These are phyloP conservation scores for Nakataea oryzae DNA, from an alignment of 2,329 filamentous ascomycete species.

Conservation along the genomic window DNA sequence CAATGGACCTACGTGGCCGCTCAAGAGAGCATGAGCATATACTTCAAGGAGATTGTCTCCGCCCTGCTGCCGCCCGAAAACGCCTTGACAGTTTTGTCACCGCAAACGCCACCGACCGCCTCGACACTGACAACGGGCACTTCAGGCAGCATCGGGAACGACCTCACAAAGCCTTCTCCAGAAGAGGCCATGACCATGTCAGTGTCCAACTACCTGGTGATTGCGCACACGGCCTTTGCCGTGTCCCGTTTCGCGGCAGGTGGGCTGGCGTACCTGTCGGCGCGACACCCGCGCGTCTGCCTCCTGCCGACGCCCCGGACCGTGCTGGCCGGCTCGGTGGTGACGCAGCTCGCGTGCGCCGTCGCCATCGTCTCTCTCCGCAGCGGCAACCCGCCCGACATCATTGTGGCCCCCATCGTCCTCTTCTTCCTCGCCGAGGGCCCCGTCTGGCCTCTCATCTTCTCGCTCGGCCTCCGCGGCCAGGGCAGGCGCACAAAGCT, in stretches of 20 bases:
- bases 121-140: constrained; percentile 21
- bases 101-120: constrained; percentile 12
- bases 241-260: constrained; percentile 61
- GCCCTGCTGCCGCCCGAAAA: constrained; percentile 22
- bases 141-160: constrained; percentile 18
- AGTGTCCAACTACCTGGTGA: constrained; percentile 55
- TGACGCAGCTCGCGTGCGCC: constrained; percentile 45
- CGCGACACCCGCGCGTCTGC: constrained; percentile 27
- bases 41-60: constrained; percentile 41
- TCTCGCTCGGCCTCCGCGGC: constrained; percentile 68
- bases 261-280: constrained; percentile 48
- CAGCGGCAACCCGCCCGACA: constrained; percentile 29
- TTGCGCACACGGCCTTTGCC: constrained; percentile 65
- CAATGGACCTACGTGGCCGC: constrained; percentile 74
- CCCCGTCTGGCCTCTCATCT: constrained; percentile 74
- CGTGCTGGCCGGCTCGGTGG: constrained; percentile 45
- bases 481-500: constrained; percentile 73
- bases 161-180: constrained; percentile 19
- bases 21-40: constrained; percentile 56
- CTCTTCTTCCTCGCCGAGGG: constrained; percentile 74
- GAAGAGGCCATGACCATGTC: constrained; percentile 34
- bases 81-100: background rate
- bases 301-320: constrained; percentile 56
- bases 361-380: constrained; percentile 35
- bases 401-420: constrained; percentile 49